These are phyloP conservation scores for Psilocybe tampanensis DNA, from an alignment of 768 basidiomycete species.

Conservation along the genomic window DNA sequence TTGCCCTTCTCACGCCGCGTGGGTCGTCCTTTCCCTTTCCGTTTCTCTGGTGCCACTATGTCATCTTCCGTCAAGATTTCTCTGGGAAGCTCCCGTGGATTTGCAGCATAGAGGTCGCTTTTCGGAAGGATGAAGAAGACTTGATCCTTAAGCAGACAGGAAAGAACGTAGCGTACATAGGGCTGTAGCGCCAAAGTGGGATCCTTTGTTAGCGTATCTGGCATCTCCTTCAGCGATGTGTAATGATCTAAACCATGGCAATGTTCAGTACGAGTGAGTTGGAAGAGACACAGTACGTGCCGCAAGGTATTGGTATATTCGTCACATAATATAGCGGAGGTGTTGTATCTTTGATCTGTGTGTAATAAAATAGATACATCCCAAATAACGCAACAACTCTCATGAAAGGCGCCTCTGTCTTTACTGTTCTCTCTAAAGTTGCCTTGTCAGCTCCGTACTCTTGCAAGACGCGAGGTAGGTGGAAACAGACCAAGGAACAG, in stretches of 20 bases:
- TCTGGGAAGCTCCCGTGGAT: slow-evolving; percentile 69
- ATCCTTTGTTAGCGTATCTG: slow-evolving; percentile 42
- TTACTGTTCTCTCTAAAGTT: slow-evolving; percentile 52
- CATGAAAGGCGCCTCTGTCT: slow-evolving; percentile 53
- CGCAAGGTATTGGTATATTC: slow-evolving; percentile 64
- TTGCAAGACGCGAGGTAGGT: background rate
- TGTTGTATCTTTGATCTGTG: slow-evolving; percentile 60
- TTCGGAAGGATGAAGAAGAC: slow-evolving; percentile 65
- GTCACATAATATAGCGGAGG: slow-evolving; percentile 51
- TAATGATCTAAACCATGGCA: slow-evolving; percentile 54
- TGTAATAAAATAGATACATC: slow-evolving; percentile 67
- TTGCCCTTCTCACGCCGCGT: slow-evolving; percentile 60
- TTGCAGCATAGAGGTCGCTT: slow-evolving; percentile 49
- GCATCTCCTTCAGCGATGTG: slow-evolving; percentile 48
- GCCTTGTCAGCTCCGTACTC: background rate
- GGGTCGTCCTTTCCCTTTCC: slow-evolving; percentile 70
- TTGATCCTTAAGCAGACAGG: slow-evolving; percentile 45
- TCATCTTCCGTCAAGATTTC: slow-evolving; percentile 58
- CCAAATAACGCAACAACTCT: slow-evolving; percentile 67
- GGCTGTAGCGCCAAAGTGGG: slow-evolving; percentile 49
- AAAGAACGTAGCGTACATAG: slow-evolving; percentile 51
- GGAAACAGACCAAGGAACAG: slow-evolving; percentile 64
- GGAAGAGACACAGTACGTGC: slow-evolving; percentile 34
- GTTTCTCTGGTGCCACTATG: slow-evolving; percentile 37
- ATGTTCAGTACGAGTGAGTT: slow-evolving; percentile 5